Conservation (phyloP, 1,284 basidiomycete genomes). For the Marasmius tenuissimus region DNA sequence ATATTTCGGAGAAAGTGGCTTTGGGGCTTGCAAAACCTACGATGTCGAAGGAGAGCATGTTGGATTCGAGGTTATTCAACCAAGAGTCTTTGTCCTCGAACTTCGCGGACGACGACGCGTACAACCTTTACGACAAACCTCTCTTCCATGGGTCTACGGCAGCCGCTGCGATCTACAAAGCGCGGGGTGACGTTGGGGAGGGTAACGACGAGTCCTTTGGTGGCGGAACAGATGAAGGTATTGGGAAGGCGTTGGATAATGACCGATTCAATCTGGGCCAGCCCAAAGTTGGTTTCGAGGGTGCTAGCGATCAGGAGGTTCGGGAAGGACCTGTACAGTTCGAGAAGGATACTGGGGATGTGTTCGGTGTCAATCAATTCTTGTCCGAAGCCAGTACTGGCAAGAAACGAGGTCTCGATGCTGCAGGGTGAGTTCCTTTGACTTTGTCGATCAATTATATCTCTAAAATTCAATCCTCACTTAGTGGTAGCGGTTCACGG, state of each 20-base stretch:
- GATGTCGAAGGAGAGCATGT: conserved; percentile 91
- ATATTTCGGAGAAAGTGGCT: conserved; percentile 99
- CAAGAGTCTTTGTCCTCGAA: conserved; percentile 81
- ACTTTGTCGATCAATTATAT: conserved; percentile 3
- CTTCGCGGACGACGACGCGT: conserved; percentile 92
- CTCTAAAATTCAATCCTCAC: conserved; percentile 16
- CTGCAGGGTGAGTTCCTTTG: conserved; percentile 56
- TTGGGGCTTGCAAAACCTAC: conserved; percentile 97
- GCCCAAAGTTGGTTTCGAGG: conserved; percentile 86
- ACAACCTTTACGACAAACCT: conserved; percentile 93
- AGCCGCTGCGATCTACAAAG: conserved; percentile 97
- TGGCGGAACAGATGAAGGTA: conserved; percentile 93
- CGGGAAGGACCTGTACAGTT: conserved; percentile 97
- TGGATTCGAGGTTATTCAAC: conserved; percentile 97
- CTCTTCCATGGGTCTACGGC: conserved; percentile 96
- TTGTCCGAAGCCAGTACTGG: conserved; percentile 96
- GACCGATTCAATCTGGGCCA: conserved; percentile 95
- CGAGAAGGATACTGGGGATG: conserved; percentile 95
- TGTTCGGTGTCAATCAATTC: conserved; percentile 98
- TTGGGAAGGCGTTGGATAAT: conserved; percentile 86
- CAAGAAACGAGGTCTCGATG: conserved; percentile 86
- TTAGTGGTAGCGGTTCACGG: conserved; percentile 54
- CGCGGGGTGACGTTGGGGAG: conserved; percentile 80
- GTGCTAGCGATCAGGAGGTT: conserved; percentile 79
- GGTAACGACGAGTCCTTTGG: conserved; percentile 90